These are phyloP conservation scores for Vaccinium darrowii DNA, from an alignment of 148 eudicot genomes.

Conservation along the genomic window DNA sequence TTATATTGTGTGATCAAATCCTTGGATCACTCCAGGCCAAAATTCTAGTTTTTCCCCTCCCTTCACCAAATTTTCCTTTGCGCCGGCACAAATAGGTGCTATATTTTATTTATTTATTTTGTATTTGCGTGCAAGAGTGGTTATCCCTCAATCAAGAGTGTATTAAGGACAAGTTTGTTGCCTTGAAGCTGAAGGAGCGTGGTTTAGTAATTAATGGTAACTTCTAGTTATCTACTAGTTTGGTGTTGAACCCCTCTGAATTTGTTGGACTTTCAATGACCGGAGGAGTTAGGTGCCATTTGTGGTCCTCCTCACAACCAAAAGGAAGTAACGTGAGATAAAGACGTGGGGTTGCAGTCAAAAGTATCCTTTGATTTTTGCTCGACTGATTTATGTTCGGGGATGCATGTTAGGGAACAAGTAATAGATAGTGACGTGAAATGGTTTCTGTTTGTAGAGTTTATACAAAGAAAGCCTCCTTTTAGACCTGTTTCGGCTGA, in stretches of 20 bases:
- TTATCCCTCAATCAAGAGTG: neutral
- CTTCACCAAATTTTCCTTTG: neutral
- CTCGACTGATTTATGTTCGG: neutral
- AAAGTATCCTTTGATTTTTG: neutral
- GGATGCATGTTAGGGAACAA: too few relatives aligned
- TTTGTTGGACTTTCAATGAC: neutral
- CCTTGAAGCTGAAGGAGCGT: neutral
- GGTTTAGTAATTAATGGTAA: neutral
- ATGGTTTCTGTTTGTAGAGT: neutral
- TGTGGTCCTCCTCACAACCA: neutral
- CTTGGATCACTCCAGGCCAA: too few relatives aligned
- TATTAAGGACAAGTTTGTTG: neutral
- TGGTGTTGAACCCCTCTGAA: neutral
- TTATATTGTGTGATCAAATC: too few relatives aligned
- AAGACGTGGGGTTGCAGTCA: neutral
- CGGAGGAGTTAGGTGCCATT: neutral
- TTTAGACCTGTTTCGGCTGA: neutral
- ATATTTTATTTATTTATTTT: neutral
- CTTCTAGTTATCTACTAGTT: neutral
- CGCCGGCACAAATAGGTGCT: neutral
- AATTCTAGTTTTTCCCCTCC: neutral
- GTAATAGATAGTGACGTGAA: neutral
- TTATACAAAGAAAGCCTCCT: neutral
- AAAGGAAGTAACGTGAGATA: neutral
- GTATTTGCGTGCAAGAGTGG: neutral